Evolutionary conservation across 306 rosid genomes (phyloP).

Genomic region (Carpinus fangiana): DNA sequence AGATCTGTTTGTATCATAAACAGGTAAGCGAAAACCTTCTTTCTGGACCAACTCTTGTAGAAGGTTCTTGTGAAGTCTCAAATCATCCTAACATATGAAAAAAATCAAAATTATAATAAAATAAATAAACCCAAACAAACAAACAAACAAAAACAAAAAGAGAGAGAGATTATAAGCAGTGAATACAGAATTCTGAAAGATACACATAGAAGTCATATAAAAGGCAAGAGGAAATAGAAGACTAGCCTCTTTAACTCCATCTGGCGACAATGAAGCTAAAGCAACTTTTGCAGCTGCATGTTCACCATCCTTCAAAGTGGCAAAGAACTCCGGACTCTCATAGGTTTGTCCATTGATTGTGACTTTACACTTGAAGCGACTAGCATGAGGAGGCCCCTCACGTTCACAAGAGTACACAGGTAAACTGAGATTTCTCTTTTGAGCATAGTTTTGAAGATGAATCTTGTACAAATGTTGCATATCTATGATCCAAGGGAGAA

Average conservation of each 20-base stretch:
- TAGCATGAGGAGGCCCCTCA: conserved; percentile 84
- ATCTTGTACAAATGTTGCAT: conserved; percentile 61
- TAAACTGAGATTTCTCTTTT: conserved; percentile 50
- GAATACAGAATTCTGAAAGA: background rate
- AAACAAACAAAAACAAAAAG: background rate
- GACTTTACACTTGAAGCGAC: conserved; percentile 67
- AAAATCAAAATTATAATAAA: background rate
- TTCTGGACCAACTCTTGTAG: conserved; percentile 76
- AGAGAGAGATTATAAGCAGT: background rate
- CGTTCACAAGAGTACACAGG: conserved; percentile 68
- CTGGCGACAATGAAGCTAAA: conserved; percentile 48
- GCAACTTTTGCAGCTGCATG: conserved; percentile 86
- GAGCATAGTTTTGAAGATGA: conserved; percentile 65
- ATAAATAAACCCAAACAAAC: too few species aligned
- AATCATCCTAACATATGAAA: conserved; percentile 46
- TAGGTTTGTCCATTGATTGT: conserved; percentile 60
- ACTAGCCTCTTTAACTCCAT: conserved; percentile 64
- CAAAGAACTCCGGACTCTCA: conserved; percentile 50
- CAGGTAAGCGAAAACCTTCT: conserved; percentile 50
- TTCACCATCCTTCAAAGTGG: conserved; percentile 80
- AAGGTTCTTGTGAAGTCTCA: conserved; percentile 68
- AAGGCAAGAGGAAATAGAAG: conserved; percentile 24
- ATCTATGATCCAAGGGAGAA: conserved; percentile 35
- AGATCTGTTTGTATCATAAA: conserved; percentile 42
- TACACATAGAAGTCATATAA: conserved; percentile 11